Evolutionary conservation across 2,329 filamentous ascomycete species (phyloP), one percentile per base, ranked within the genome.

Genomic region (Erysiphe pulchra): DNA sequence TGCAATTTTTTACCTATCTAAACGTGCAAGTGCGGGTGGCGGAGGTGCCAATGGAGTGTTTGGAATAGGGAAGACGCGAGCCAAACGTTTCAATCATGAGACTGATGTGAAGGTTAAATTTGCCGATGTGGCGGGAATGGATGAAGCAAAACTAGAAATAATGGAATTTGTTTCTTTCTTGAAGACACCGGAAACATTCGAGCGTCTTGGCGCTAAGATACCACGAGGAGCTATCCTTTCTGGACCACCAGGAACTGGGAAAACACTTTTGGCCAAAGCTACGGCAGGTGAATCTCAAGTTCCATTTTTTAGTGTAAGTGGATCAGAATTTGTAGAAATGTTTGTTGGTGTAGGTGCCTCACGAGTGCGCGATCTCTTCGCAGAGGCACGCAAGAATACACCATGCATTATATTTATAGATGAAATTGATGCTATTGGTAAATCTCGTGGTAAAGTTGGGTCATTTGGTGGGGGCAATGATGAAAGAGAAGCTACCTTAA

Each of bases 371-470:
- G 90, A 98, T 61, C 66, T 98, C 45, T 98, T 98, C 57, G 77
- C 84, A 47, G 93, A 83, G 54, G 90, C 90, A 16, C 76, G 90
- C 48, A 95, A 95, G 68, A 92, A 83, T 62, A 82, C 90, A 0
- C 90, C 90, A 3, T 98, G 90, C 64, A 98, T 98, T 62, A 92
- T 98, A 62, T 98, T 98, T 67, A 95, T 98, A 53, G 90, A 98
- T 59, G 90, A 98, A 63, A 98, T 98, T 55, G 90, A 98, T 60
- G 90, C 90, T 47, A 94, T 98, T 56, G 90, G 90, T 54, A 84
- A 86, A 59, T 81, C 87, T 46, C 75, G 90, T 64, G 70, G 77
- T 18, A 92, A 93, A 59, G 74, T 78, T 33, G 80, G 78, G 51
- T 64, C 65, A 12, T 83, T 83, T 48, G 80, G 80, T 36, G 86